These are phyloP conservation scores for Pascua guehoae DNA, from an alignment of 1,284 basidiomycete species.

Conservation along the genomic window DNA sequence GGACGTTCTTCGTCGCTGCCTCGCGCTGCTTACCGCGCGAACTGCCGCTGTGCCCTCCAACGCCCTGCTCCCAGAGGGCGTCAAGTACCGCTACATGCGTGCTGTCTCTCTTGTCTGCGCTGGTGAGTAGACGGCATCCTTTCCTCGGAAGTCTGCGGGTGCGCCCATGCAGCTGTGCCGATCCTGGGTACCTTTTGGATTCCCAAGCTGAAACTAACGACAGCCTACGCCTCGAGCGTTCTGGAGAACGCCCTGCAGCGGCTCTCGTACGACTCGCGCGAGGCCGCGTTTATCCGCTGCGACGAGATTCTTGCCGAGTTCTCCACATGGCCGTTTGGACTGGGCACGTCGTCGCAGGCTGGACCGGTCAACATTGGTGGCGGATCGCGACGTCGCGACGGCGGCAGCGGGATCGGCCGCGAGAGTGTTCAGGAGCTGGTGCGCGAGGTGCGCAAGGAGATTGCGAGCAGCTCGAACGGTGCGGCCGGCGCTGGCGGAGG, in stretches of 20 bases:
- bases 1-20: slow-evolving; percentile 68
- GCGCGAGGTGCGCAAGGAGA: slow-evolving; percentile 72
- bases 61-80: slow-evolving; percentile 67
- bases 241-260: slow-evolving; percentile 86
- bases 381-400: slow-evolving; percentile 39
- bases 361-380: slow-evolving; percentile 43
- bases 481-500: slow-evolving; percentile 65
- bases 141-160: neutral
- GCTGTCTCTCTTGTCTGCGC: slow-evolving; percentile 80
- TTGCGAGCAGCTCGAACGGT: slow-evolving; percentile 51
- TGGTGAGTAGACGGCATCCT: slow-evolving; percentile 47
- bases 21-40: slow-evolving; percentile 72
- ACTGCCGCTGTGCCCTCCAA: slow-evolving; percentile 72
- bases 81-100: slow-evolving; percentile 73
- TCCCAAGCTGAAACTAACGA: slow-evolving; percentile 1
- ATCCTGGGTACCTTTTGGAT: too few species aligned
- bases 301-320: slow-evolving; percentile 91
- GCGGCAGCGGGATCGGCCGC: slow-evolving; percentile 41
- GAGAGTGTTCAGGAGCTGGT: slow-evolving; percentile 78
- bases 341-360: slow-evolving; percentile 32
- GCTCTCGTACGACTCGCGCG: slow-evolving; percentile 82
- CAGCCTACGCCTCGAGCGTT: slow-evolving; percentile 84
- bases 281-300: slow-evolving; percentile 82
- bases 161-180: neutral
- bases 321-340: slow-evolving; percentile 80